Evolutionary conservation across 2,329 filamentous ascomycete species (phyloP).

Genomic region (Talaromyces verruculosus): DNA sequence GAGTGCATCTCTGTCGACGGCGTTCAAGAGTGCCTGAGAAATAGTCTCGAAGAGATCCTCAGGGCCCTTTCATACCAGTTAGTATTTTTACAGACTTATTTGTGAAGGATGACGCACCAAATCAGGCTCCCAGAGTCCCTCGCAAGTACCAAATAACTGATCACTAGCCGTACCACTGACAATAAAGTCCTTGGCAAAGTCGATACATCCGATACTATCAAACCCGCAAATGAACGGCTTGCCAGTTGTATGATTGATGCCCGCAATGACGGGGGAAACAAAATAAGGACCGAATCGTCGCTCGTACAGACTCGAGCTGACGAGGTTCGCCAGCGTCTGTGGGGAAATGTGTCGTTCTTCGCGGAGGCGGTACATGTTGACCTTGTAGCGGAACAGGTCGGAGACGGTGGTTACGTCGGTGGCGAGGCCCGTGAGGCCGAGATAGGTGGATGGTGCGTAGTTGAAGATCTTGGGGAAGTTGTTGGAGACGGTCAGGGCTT

Average conservation of each 20-base stretch:
- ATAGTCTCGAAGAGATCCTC: slow-evolving; percentile 98
- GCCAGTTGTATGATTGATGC: slow-evolving; percentile 88
- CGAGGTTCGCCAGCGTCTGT: slow-evolving; percentile 93
- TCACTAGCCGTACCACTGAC: slow-evolving; percentile 94
- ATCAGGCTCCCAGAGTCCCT: slow-evolving; percentile 96
- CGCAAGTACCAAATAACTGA: slow-evolving; percentile 98
- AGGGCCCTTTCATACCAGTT: slow-evolving; percentile 60
- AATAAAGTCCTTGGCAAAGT: slow-evolving; percentile 99
- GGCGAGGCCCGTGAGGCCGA: slow-evolving; percentile 92
- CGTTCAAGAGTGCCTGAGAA: slow-evolving; percentile 91
- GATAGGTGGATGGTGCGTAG: slow-evolving; percentile 86
- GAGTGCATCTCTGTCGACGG: slow-evolving; percentile 92
- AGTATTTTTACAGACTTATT: not conserved
- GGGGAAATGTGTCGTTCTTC: slow-evolving; percentile 97
- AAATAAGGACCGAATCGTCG: slow-evolving; percentile 95
- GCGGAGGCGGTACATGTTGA: slow-evolving; percentile 98
- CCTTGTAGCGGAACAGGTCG: slow-evolving; percentile 98
- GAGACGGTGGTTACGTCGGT: slow-evolving; percentile 93
- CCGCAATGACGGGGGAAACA: slow-evolving; percentile 89
- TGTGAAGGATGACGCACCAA: slow-evolving; percentile 62
- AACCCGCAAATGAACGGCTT: slow-evolving; percentile 99
- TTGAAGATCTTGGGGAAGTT: slow-evolving; percentile 99
- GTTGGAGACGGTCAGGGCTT: slow-evolving; percentile 96
- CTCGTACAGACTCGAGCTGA: slow-evolving; percentile 89
- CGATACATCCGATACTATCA: slow-evolving; percentile 98